These are phyloP conservation scores for Pythium vanterpoolii DNA, from an alignment of 352 stramenopile species.

Conservation along the genomic window DNA sequence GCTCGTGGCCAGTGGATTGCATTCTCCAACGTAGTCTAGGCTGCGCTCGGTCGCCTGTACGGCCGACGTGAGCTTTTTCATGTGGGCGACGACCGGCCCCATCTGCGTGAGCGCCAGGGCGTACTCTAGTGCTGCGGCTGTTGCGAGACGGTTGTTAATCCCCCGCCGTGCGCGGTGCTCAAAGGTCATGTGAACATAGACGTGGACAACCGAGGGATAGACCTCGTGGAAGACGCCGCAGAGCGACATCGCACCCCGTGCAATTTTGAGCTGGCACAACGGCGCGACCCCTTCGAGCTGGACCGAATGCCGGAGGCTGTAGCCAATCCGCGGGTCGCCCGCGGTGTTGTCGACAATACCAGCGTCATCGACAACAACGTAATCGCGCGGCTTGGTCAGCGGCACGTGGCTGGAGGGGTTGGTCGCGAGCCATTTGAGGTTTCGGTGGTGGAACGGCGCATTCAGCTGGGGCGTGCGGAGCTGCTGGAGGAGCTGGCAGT, in stretches of 20 bases:
- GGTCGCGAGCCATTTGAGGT: constrained; percentile 40
- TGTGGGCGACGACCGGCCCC: constrained; percentile 31
- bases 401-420: constrained; percentile 15
- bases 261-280: constrained; percentile 26
- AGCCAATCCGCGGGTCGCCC: constrained; percentile 35
- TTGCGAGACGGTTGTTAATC: constrained; percentile 31
- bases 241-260: constrained; percentile 47
- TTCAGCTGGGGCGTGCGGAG: constrained; percentile 38
- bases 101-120: constrained; percentile 33
- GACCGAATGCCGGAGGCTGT: constrained; percentile 55
- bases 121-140: constrained; percentile 33
- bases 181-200: constrained; percentile 49
- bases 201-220: constrained; percentile 38
- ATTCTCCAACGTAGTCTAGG: constrained; percentile 2
- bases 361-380: constrained; percentile 46
- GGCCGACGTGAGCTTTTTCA: constrained; percentile 57
- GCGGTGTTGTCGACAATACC: constrained; percentile 34
- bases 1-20: constrained; percentile 5
- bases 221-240: constrained; percentile 48
- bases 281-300: constrained; percentile 37
- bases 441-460: constrained; percentile 43
- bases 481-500: constrained; percentile 48
- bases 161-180: constrained; percentile 41
- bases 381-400: constrained; percentile 45
- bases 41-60: constrained; percentile 25